phyloP scores from a whole-genome alignment of 495 filamentous ascomycete species.

The Annulohypoxylon nitens region DNA sequence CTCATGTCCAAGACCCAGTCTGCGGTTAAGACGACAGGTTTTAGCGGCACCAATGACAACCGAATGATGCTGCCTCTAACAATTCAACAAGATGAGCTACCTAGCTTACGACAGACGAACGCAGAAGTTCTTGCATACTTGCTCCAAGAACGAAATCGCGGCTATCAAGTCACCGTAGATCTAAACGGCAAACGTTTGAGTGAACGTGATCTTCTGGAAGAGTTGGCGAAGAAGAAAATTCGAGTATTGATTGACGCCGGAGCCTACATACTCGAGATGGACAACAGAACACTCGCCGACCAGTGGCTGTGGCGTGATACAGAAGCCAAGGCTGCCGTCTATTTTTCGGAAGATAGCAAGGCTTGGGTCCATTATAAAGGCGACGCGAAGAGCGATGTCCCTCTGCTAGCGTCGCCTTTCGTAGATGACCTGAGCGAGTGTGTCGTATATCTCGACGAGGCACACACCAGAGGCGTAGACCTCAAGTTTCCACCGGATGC shows the following conservation, averaged over 20 bases:
- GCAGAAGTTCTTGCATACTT: slow-evolving; percentile 68
- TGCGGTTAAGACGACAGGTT: slow-evolving; percentile 61
- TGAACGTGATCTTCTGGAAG: slow-evolving; percentile 55
- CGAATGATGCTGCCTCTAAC: slow-evolving; percentile 63
- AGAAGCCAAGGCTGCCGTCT: slow-evolving; percentile 52
- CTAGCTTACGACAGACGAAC: slow-evolving; percentile 61
- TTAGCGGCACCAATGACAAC: slow-evolving; percentile 69
- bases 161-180: slow-evolving; percentile 54
- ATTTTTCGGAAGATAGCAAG: slow-evolving; percentile 58
- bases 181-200: slow-evolving; percentile 47
- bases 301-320: slow-evolving; percentile 62
- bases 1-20: slow-evolving; percentile 42
- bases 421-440: slow-evolving; percentile 57
- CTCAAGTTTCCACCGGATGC: slow-evolving; percentile 58
- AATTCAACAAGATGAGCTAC: slow-evolving; percentile 66
- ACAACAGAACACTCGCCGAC: slow-evolving; percentile 56
- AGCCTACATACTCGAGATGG: slow-evolving; percentile 64
- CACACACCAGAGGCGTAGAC: slow-evolving; percentile 66
- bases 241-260: slow-evolving; percentile 66
- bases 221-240: slow-evolving; percentile 51
- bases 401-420: slow-evolving; percentile 59
- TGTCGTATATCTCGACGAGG: slow-evolving; percentile 53
- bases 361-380: slow-evolving; percentile 58
- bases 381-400: slow-evolving; percentile 45
- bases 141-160: slow-evolving; percentile 58